Evolutionary conservation across 148 eudicot genomes (phyloP).

Genomic region (Silene conica): DNA sequence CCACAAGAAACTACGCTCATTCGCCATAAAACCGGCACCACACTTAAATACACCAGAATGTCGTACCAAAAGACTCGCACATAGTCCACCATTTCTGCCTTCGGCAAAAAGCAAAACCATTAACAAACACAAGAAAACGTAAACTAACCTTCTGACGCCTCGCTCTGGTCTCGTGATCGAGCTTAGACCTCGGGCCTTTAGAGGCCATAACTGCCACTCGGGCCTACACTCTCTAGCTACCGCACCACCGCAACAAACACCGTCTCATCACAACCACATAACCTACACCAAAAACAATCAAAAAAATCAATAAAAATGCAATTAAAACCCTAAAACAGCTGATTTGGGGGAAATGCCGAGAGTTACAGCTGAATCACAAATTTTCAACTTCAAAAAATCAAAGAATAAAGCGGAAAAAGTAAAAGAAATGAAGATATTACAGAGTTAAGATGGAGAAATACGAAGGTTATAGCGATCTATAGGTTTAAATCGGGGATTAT

Average conservation of each 20-base stretch:
- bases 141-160: constrained; percentile 71
- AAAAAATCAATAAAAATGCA: background rate
- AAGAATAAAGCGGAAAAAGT: background rate
- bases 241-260: constrained; percentile 5
- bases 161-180: constrained; percentile 89
- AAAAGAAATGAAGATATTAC: background rate
- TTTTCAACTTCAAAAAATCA: background rate
- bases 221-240: constrained; percentile 16
- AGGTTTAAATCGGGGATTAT: background rate
- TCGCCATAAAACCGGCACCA: background rate
- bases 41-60: background rate
- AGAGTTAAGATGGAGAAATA: background rate
- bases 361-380: background rate
- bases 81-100: background rate
- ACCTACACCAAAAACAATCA: background rate
- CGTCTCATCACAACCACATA: constrained; percentile 7
- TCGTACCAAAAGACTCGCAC: background rate
- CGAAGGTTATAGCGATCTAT: background rate
- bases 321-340: background rate
- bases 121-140: background rate
- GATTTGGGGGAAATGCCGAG: background rate
- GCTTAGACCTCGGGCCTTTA: constrained; percentile 90
- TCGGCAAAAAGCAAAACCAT: background rate
- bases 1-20: no score
- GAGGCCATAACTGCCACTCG: constrained; percentile 69